Base-by-base conservation (phyloP, 768 basidiomycete genomes). In the Tricholoma saponaceum region DNA sequence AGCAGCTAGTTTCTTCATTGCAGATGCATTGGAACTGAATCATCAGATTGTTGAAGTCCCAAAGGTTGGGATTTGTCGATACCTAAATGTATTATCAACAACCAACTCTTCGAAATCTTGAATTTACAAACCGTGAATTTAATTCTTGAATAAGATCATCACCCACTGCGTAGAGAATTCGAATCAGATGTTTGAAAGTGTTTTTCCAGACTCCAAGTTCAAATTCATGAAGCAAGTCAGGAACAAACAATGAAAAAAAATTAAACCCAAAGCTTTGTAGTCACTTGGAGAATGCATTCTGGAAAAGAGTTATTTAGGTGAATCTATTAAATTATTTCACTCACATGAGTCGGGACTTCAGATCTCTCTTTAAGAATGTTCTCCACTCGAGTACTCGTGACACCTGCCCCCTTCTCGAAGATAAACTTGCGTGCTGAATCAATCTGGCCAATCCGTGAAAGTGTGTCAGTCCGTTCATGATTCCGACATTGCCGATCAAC, bases 121-220 rank as follows among this genome's bases (percentile, higher is more conserved):
- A 16, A 57, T 47, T 30, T 54, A 14, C 56, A 25, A 16, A 69
- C 70, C 68, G 53, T 12, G 23, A 16, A 58, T 73, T 61, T 5
- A 72, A 53, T 50, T 67, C 65, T 20, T 57, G 26, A 0, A 70
- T 60, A 13, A 57, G 20, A 32, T 60, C 47, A 14, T 23, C 35
- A 8, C 63, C 57, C 23, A 35, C n/a, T 3, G 67, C 58, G 59
- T 72, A 53, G 9, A 77, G 55, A 20, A 77, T 64, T 0, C 68
- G 68, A 10, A 76, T 67, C 1, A 77, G 66, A 49, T 78, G 76
- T 0, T 57, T 68, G 10, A 76, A 66, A 0, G 74, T 32, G 0
- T 64, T 62, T 49, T 76, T 77, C 72, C 72, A 77, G 3, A 74
- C 69, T 0, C 76, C 74, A 0, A 76, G 61, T 50, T 76, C 72